A percentile compares a stretch with the other conserved stretches of the same genome.
Conservation (phyloP, 2,329 filamentous ascomycete species). For the Pseudogymnoascus sp. region DNA sequence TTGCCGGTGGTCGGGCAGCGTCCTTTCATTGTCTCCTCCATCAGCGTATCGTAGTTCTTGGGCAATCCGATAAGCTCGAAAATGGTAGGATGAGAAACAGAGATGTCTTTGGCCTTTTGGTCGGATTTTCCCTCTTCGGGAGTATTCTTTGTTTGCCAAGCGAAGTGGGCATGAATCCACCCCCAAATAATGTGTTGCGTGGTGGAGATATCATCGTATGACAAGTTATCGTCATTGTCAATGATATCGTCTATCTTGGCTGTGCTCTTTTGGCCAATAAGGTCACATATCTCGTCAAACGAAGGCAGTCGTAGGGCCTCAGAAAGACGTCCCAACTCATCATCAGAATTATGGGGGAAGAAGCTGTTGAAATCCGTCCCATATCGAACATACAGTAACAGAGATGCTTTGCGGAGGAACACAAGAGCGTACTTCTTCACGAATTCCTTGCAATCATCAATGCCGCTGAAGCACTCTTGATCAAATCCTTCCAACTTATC, state of each 20-base stretch:
- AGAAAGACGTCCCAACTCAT: constrained; percentile 78
- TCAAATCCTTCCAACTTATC: constrained; percentile 35
- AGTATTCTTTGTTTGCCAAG: neutral
- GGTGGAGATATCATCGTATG: constrained; percentile 21
- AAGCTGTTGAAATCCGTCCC: constrained; percentile 80
- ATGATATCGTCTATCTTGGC: constrained; percentile 4
- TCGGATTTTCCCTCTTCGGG: neutral
- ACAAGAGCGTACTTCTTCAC: constrained; percentile 79
- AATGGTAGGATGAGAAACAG: constrained; percentile 75
- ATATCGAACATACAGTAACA: constrained; percentile 81
- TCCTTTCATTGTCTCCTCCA: constrained; percentile 80
- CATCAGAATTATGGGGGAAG: constrained; percentile 55
- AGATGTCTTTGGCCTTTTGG: constrained; percentile 18
- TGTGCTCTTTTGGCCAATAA: constrained; percentile 32
- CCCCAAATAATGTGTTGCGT: constrained; percentile 48
- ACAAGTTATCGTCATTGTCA: neutral
- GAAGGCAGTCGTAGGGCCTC: constrained; percentile 68
- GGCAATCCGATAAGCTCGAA: constrained; percentile 91
- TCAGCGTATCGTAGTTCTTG: constrained; percentile 84
- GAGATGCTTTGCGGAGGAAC: constrained; percentile 77
- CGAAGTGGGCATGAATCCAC: constrained; percentile 63
- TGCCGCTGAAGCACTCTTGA: constrained; percentile 48
- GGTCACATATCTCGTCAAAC: constrained; percentile 70
- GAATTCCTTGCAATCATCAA: constrained; percentile 52
- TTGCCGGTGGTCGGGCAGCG: constrained; percentile 86